Base-by-base conservation (phyloP, 2,329 filamentous ascomycete species). In the Sporothrix brunneoviolacea region DNA sequence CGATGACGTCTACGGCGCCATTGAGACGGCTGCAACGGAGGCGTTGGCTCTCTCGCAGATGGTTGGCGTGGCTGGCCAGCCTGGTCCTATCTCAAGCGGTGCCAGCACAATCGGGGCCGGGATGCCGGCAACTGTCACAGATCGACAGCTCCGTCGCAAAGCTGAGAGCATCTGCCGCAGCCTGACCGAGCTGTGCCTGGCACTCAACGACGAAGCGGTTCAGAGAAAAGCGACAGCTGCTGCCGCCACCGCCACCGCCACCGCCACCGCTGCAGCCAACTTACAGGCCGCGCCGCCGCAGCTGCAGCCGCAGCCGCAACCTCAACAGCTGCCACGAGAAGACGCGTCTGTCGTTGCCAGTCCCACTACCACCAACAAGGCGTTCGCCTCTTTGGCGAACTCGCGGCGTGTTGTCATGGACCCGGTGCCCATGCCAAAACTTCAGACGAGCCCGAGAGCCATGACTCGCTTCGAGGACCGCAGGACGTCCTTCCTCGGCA, bases 81-180 rank as follows among this genome's bases (percentile, higher is more conserved):
- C 77, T 2, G 79, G 80, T 0, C 80, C 82, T 1, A 84, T 84
- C 39, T 83, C 84, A 0, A 83, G 84, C 53, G 81, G 78, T 38
- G 79, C 80, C 12, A 84, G 83, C 60, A 72, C 76, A 45, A 77
- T 83, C 52, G 80, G 83, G 27, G 68, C 70, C 30, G 67, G 68
- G 45, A 55, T 61, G 41, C 59, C 62, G 21, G 66, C 70, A 12
- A 73, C 72, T 1, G 68, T 83, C 10, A 84, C 87, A 1, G 91
- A 98, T 64, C 82, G 93, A 45, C 88, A 95, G 63, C 75, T 95
- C 15, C 82, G 90, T 43, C 82, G 91, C 55, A 96, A 95, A 67
- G 88, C 89, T 24, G 91, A 98, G 63, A 90, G 86, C 62, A 82
- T 98, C 63, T 97, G 93, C 65, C 85, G 91, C 48, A 93, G 87